Base-by-base conservation (phyloP, 2,329 filamentous ascomycete genomes). In the Massarina eburnea region DNA sequence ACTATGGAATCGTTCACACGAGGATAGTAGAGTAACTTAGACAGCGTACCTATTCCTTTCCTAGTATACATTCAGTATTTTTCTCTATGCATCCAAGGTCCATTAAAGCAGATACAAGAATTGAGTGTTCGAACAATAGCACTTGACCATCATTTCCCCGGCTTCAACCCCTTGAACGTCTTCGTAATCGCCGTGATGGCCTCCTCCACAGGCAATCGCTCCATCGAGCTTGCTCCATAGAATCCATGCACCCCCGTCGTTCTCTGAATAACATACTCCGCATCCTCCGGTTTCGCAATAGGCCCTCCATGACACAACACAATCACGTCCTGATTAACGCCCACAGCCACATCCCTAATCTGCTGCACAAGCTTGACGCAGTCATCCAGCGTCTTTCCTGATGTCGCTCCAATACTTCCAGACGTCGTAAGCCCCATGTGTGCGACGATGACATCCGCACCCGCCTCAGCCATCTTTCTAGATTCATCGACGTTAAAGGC, bases 251-350 rank as follows among this genome's bases (percentile, higher is more conserved):
- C 72, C 0, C 84, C 84, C 30, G 74, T 77, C 1, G 82, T 84
- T 53, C 78, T 71, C 18, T 73, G 73, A 22, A 88, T 72, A 8
- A 88, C 78, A 61, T 81, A 86, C 52, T 79, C 72, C 0, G 84
- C 84, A 63, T 88, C 83, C 37, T 80, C 71, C 0, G 83, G 82
- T 41, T 75, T 75, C 3, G 84, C 83, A 51, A 89, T 85, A 0
- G 85, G 84, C 0, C 85, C 85, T 0, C 85, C 85, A 60, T 88
- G 85, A 50, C 84, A 87, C n/a, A 88, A 62, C 15, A 88, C 79
- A 40, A 88, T 80, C 9, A 87, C 71, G 10, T 86, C 80, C 0
- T 71, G 62, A 8, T 80, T 80, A 36, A 86, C 73, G 41, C 69
- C 64, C 1, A 73, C 72, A 0, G 81, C 83, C 0, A 79, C 81